Conservation (phyloP, 352 stramenopile genomes). For the Pythium rishiriense region DNA sequence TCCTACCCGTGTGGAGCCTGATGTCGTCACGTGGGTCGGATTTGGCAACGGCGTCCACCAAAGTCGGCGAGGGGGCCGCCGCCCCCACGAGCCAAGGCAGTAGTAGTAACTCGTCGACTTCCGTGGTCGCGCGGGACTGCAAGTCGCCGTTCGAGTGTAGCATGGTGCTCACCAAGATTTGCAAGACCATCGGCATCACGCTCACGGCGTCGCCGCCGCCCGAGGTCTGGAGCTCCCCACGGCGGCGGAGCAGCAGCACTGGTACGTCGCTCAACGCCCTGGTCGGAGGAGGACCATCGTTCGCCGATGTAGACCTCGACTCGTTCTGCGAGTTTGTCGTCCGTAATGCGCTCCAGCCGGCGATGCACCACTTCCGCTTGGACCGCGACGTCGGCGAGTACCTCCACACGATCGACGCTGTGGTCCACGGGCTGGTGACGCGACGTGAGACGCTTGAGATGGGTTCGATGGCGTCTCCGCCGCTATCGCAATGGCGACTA, state of each 20-base stretch:
- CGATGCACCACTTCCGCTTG: conserved; percentile 51
- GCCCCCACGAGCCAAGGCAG: too few species aligned
- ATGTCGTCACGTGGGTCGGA: conserved; percentile 34
- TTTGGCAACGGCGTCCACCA: not conserved
- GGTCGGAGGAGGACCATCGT: too few species aligned
- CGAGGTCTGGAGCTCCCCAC: conserved; percentile 16
- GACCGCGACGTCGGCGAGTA: conserved; percentile 45
- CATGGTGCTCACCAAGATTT: conserved; percentile 59
- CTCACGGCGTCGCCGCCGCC: conserved; percentile 20
- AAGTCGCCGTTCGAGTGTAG: conserved; percentile 58
- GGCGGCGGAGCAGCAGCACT: conserved; percentile 25
- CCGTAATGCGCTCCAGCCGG: conserved; percentile 46
- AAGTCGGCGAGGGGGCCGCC: not conserved
- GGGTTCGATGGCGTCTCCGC: not conserved
- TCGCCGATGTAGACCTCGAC: conserved; percentile 42
- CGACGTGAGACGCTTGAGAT: not conserved
- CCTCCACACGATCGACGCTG: conserved; percentile 39
- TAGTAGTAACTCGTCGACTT: too few species aligned
- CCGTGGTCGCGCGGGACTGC: not conserved
- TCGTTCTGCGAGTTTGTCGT: conserved; percentile 51
- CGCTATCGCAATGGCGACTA: conserved; percentile 22
- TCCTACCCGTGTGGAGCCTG: conserved; percentile 45
- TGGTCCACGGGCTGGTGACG: conserved; percentile 42
- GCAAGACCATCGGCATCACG: conserved; percentile 51
- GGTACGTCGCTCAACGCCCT: not conserved